Evolutionary conservation across 1,284 basidiomycete genomes (phyloP), one percentile per base, ranked within the genome.

Genomic region (Rhodotorula sp.): DNA sequence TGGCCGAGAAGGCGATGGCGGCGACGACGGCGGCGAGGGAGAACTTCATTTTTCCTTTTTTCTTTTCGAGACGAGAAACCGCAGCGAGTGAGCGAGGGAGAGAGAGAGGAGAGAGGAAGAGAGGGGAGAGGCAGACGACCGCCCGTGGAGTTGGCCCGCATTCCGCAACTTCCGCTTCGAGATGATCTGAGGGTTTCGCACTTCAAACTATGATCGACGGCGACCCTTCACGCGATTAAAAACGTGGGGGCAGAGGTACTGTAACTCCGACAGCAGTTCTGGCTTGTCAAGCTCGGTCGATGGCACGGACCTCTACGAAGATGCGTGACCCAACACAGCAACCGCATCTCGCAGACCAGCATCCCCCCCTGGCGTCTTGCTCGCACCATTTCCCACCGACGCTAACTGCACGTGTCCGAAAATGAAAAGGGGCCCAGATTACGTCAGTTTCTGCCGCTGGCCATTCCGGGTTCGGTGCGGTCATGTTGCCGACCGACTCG

Each of bases 11-110:
- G 26, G 54, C 54, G 54, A 56, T 26, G 54, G 54, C 54, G 26
- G 54, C 54, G 18, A 56, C 39, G 23, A 46, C 51, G n/a, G 52
- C 39, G 3, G 62, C 52, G 31, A 65, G 21, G 31, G 56, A 58
- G 47, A 65, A 58, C 14, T 31, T 31, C 64, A 65, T 65, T 47
- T 29, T 64, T 52, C 8, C 21, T 43, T 21, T 31, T 20, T 31
- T 20, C 12, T 34, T 21, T 59, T 43, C 12, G 52, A 5, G 39
- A 15, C 18, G 58, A 39, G 31, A 58, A 23, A 23, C 10, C 34
- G 34, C 16, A 29, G n/a, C 16, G 21, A 21, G 20, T 7, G 48
- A 6, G 43, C 6, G 52, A 15, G 51, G 29, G 26, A n/a, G n/a
- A 26, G n/a, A 26, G 14, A 58, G 56, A 56, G 8, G 31, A 39